A percentile compares a stretch with the other conserved stretches of the same genome.
Evolutionary conservation across 2,329 filamentous ascomycete species (phyloP).

Genomic region (Rutstroemia sp.): DNA sequence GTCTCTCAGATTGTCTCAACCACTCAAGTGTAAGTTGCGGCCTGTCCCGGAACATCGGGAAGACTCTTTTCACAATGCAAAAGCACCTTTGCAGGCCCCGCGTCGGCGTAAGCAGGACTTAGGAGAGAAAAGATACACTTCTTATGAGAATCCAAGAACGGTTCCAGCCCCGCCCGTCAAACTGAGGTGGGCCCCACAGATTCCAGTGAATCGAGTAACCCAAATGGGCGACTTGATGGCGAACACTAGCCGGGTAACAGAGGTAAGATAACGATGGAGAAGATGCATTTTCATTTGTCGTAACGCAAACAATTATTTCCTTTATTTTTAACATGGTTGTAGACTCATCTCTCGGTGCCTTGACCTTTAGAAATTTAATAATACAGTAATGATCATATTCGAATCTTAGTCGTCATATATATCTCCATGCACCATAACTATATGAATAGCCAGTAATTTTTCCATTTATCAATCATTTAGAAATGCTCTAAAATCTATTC

Average conservation of each 20-base stretch:
- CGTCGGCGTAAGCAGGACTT: background rate
- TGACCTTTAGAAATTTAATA: too few relatives aligned
- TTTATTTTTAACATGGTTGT: too few relatives aligned
- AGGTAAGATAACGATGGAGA: too few relatives aligned
- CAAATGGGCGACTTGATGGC: background rate
- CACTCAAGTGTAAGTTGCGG: too few relatives aligned
- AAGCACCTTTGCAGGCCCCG: background rate
- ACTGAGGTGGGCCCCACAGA: too few relatives aligned
- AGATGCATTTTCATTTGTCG: too few relatives aligned
- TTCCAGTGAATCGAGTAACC: background rate
- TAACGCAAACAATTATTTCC: too few relatives aligned
- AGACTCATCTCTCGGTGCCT: too few relatives aligned
- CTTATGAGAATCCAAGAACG: background rate
- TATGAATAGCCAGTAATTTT: background rate
- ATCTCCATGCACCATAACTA: background rate
- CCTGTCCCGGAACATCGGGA: background rate
- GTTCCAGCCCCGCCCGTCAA: background rate
- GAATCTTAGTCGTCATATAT: too few relatives aligned
- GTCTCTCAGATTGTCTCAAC: too few relatives aligned
- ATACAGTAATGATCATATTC: too few relatives aligned
- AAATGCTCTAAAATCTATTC: conserved; percentile 12
- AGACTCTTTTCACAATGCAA: background rate
- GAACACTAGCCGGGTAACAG: background rate
- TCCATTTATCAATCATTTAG: background rate
- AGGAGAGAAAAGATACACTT: background rate